phyloP scores from a whole-genome alignment of 768 basidiomycete genomes.

The Sarcodon sp. region DNA sequence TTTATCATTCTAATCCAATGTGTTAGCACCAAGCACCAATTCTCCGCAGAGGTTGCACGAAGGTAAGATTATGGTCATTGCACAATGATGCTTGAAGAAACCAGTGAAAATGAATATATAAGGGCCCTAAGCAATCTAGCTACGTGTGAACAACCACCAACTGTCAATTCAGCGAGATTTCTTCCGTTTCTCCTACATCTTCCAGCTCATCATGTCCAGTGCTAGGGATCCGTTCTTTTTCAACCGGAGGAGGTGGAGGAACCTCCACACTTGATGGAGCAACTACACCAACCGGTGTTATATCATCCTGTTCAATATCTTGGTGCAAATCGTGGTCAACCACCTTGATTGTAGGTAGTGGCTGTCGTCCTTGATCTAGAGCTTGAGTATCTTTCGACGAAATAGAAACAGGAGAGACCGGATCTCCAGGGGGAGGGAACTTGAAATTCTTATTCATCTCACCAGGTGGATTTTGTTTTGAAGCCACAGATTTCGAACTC shows the following conservation, averaged over 20 bases:
- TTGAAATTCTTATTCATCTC: constrained; percentile 48
- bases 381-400: constrained; percentile 7
- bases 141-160: too few species aligned
- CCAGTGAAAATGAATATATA: too few species aligned
- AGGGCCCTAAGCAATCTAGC: too few species aligned
- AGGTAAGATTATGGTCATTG: too few species aligned
- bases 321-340: neutral
- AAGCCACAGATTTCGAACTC: too few species aligned
- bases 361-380: constrained; percentile 11
- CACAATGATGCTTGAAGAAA: too few species aligned
- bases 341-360: constrained; percentile 7
- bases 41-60: too few species aligned
- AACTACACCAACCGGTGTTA: constrained; percentile 22
- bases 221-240: constrained; percentile 44
- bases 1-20: too few species aligned
- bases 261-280: constrained; percentile 61
- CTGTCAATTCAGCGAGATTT: constrained; percentile 29
- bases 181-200: constrained; percentile 70
- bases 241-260: constrained; percentile 67
- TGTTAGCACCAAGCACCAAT: too few species aligned
- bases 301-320: constrained; percentile 7
- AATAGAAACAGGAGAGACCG: constrained; percentile 18
- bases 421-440: constrained; percentile 11
- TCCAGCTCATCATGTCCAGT: constrained; percentile 46
- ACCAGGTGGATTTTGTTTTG: constrained; percentile 18